These are phyloP conservation scores for Capronia coronata DNA, from an alignment of 2,329 filamentous ascomycete species.

Conservation along the genomic window DNA sequence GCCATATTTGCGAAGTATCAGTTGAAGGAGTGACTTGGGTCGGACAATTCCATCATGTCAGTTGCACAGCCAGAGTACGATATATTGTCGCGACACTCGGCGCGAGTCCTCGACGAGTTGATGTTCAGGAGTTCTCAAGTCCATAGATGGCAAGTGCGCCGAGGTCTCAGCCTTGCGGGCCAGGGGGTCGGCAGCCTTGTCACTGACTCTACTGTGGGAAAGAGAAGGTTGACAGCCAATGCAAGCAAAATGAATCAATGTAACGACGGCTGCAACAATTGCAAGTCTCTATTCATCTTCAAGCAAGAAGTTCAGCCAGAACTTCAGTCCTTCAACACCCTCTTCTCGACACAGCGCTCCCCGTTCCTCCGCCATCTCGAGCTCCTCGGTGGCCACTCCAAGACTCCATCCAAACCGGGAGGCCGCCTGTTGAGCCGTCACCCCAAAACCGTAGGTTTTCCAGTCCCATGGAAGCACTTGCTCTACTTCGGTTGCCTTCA, in stretches of 20 bases:
- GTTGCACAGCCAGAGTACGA: neutral
- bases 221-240: too few relatives aligned
- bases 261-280: too few relatives aligned
- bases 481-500: conserved; percentile 52
- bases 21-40: conserved; percentile 27
- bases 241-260: too few relatives aligned
- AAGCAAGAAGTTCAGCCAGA: conserved; percentile 71
- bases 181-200: neutral
- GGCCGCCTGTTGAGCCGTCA: conserved; percentile 83
- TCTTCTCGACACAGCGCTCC: conserved; percentile 86
- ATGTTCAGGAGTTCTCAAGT: neutral
- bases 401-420: conserved; percentile 95
- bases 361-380: conserved; percentile 93
- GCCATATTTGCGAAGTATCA: conserved; percentile 34
- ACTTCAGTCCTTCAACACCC: conserved; percentile 80
- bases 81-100: neutral
- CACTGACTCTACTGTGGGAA: too few relatives aligned
- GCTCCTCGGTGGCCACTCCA: conserved; percentile 87
- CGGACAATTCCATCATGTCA: conserved; percentile 13
- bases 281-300: conserved; percentile 10
- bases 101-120: neutral
- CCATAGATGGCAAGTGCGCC: conserved; percentile 16
- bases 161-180: neutral
- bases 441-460: conserved; percentile 69
- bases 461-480: conserved; percentile 68